Base-by-base conservation (phyloP, 2,329 filamentous ascomycete genomes). In the Aureobasidium melanogenum region DNA sequence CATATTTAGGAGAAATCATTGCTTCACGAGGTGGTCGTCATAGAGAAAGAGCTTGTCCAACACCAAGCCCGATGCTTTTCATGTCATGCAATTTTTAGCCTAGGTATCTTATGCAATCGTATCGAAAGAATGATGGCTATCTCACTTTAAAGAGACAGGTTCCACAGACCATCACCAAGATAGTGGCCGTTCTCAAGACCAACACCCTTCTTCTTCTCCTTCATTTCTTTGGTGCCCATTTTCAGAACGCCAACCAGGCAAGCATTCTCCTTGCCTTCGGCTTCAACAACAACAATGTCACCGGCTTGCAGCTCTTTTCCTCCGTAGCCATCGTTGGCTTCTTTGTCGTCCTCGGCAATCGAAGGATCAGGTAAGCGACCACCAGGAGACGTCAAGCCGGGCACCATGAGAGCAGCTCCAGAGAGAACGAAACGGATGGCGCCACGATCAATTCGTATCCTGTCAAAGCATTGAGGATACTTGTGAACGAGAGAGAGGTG, bases 351-450 rank as follows among this genome's bases (percentile, higher is more conserved):
- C 12, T 64, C 69, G 66, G 64, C 69, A 1, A 73, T 62, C 41
- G 73, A 66, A 6, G 76, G 74, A 64, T 83, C 77, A 0, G 94
- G 94, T 69, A 99, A 75, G 51, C 89, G 75, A 0, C 94, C 94
- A 0, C 94, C 94, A 0, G 85, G 76, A 22, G 86, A 91, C 30
- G 94, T 99, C 68, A 99, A 75, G 0, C 94, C 94, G 0, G 94
- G 94, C 1, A 91, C 93, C 94, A 99, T 99, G 65, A 99, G 86
- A 15, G 93, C 91, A 0, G 94, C 94, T 47, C 94, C 94, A 0
- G 86, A 89, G 1, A 99, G 84, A 28, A 99, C 93, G 77, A 99
- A 99, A 64, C 94, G 89, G 71, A 99, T 97, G 5, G 94, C 94
- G 64, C 94, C 94, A 54, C 94, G 85, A 75, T 99, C 94, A 74